Conservation (phyloP, 148 eudicot genomes). For the Chenopodium suecicum region DNA sequence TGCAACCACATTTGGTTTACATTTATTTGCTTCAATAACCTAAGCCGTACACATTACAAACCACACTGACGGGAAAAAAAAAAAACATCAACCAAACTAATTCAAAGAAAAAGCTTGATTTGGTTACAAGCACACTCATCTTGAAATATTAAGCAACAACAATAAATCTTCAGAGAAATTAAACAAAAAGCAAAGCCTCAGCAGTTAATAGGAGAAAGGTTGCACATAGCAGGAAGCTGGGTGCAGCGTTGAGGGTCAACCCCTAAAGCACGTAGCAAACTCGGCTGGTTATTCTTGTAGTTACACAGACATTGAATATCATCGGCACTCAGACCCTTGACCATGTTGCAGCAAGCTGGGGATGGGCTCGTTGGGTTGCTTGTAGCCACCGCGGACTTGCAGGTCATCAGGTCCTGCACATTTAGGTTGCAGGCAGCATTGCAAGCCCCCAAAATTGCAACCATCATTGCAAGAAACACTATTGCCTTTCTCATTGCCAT, state of each 20-base stretch:
- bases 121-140: neutral
- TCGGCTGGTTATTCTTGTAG: constrained; percentile 35
- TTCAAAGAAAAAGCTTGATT: neutral
- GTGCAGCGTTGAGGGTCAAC: constrained; percentile 52
- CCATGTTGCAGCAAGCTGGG: constrained; percentile 38
- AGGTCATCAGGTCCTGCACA: constrained; percentile 28
- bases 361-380: constrained; percentile 40
- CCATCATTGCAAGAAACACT: constrained; percentile 27
- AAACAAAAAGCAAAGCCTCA: neutral
- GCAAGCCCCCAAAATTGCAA: constrained; percentile 25
- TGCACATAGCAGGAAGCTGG: constrained; percentile 52
- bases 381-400: constrained; percentile 40
- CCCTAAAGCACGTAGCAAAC: constrained; percentile 36
- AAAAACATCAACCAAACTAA: neutral
- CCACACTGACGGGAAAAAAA: neutral
- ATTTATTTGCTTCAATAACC: neutral
- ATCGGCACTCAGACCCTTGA: constrained; percentile 26
- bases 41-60: neutral
- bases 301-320: constrained; percentile 59
- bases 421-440: constrained; percentile 50
- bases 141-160: neutral
- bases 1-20: too few species aligned
- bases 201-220: neutral
- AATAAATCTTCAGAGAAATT: too few species aligned
- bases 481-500: constrained; percentile 23